Conservation (phyloP, 345 rosid genomes). For the Acer campestre region DNA sequence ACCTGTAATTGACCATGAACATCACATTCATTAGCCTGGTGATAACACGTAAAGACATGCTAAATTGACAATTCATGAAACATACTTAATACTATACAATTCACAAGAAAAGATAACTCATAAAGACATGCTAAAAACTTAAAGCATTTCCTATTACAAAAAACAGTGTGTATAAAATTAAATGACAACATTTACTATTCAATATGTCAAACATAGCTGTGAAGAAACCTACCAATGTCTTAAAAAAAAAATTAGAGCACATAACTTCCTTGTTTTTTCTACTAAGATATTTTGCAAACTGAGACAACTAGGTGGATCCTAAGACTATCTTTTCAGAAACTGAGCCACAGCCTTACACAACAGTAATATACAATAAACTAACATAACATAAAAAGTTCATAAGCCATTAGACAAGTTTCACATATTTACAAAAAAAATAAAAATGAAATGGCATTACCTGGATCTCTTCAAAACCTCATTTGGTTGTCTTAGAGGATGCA, state of each 20-base stretch:
- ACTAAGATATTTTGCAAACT: conserved; percentile 65
- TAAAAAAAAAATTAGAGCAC: conserved; percentile 91
- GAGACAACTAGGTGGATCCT: conserved; percentile 37
- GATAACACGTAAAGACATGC: too few relatives aligned
- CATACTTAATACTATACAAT: background rate
- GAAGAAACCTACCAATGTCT: conserved; percentile 60
- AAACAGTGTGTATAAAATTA: background rate
- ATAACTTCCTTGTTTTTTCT: conserved; percentile 68
- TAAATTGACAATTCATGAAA: background rate
- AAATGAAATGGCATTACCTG: conserved; percentile 44
- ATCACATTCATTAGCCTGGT: background rate
- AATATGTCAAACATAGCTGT: background rate
- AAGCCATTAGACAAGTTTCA: background rate
- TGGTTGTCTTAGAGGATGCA: too few relatives aligned
- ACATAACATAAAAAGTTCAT: background rate
- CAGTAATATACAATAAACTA: conserved; percentile 3
- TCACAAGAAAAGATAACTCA: background rate
- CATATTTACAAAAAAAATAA: background rate
- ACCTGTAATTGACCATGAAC: conserved; percentile 48
- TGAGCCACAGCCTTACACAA: conserved; percentile 74
- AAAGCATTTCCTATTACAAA: background rate
- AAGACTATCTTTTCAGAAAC: conserved; percentile 57
- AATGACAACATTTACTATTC: background rate
- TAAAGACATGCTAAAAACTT: background rate
- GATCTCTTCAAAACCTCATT: too few relatives aligned